Base-by-base conservation (phyloP, 2,329 filamentous ascomycete species). In the Botrytis pseudocinerea region DNA sequence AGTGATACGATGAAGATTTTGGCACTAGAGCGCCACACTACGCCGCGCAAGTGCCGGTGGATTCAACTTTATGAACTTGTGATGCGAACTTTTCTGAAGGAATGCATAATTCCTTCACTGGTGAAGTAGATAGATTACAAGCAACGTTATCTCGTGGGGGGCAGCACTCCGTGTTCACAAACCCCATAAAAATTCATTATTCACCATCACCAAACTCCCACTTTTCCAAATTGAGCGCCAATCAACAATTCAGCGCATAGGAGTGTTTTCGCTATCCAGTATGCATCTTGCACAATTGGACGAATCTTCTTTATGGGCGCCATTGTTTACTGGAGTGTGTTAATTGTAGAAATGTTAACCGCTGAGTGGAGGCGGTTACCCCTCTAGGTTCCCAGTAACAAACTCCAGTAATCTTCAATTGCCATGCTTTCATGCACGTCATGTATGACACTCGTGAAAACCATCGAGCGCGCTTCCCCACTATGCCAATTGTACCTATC, bases 371-470 rank as follows among this genome's bases (percentile, higher is more conserved):
- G 59, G 69, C 59, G 69, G 59, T 44, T 71, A 71, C 69, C 44
- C 44, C 59, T 71, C 28, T 44, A 63, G 60, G 22, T 65, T 40
- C 4, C 44, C n/a, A 57, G 59, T 61, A 54, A 64, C 35, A 28
- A 35, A 69, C n/a, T 62, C 68, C 54, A 70, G 68, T 70, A 60
- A 60, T 60, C 54, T 61, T 66, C 61, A 44, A 65, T 64, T 71
- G 38, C 48, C 70, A 66, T 66, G 40, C 42, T 66, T 66, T 68
- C 70, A 71, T 72, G 70, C 70, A 69, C 62, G 70, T 72, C 63
- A 72, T 72, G 62, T 72, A 69, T 60, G 51, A 69, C 54, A 61
- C n/a, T 64, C 70, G 40, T 66, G 25, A 38, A 38, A 54, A 72
- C 25, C 40, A 68, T 57, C 48, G 63, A 72, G 63, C 70, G 70